These are phyloP conservation scores for Croton setiger DNA, from an alignment of 441 rosid species.

Conservation along the genomic window DNA sequence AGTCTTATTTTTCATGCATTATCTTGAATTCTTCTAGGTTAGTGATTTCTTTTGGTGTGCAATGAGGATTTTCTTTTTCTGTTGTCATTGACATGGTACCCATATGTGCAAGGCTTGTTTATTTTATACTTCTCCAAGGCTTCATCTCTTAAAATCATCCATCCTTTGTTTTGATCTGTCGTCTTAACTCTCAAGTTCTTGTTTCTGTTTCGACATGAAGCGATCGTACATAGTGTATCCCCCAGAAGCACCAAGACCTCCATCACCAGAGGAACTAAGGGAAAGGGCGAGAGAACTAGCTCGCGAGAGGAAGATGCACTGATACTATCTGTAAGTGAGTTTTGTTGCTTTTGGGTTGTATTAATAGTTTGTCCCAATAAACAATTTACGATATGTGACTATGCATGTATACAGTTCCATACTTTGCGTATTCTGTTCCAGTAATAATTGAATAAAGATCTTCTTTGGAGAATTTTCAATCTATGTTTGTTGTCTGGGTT, in stretches of 20 bases:
- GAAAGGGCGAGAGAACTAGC: conserved; percentile 85
- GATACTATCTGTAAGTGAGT: conserved; percentile 26
- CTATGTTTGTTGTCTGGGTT: background rate
- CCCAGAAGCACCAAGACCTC: conserved; percentile 66
- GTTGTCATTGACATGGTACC: background rate
- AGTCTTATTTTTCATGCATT: background rate
- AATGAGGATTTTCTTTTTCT: background rate
- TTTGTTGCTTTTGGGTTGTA: background rate
- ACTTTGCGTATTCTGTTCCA: conserved; percentile 8
- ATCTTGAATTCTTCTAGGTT: background rate
- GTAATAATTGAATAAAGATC: conserved; percentile 12
- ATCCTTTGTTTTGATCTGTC: background rate
- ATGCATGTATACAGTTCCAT: conserved; percentile 10
- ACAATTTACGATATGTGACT: too few relatives aligned
- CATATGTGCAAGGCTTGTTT: background rate
- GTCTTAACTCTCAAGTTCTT: background rate
- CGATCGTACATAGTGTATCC: conserved; percentile 75
- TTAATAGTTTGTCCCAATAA: background rate
- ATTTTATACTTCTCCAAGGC: background rate
- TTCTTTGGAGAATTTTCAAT: conserved; percentile 5
- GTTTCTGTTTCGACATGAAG: conserved; percentile 38
- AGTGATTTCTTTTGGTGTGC: background rate
- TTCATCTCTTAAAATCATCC: background rate
- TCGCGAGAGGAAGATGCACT: conserved; percentile 45
- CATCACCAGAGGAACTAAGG: conserved; percentile 77